Percentiles rank a stretch among this genome's conserved stretches.
Conservation (phyloP, 2,329 filamentous ascomycete species). For the Diaporthe sp. region DNA sequence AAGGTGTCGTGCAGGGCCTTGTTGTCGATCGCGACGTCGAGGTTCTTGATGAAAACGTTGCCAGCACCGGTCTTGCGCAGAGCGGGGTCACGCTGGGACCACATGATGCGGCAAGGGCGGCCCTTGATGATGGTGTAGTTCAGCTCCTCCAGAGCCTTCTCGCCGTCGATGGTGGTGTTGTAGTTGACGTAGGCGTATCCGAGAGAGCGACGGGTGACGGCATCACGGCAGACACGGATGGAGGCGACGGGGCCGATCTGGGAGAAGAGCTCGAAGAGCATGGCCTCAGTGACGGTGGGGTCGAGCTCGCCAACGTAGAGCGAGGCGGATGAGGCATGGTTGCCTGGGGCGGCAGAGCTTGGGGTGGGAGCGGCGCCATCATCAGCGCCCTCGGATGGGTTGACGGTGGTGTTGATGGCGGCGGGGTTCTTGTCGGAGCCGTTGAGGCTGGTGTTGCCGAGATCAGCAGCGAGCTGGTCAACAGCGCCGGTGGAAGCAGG, state of each 20-base stretch:
- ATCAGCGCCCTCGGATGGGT: constrained; percentile 62
- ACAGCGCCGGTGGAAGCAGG: constrained; percentile 72
- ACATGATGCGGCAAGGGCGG: constrained; percentile 99
- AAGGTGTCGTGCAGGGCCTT: constrained; percentile 99
- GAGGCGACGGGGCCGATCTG: constrained; percentile 99
- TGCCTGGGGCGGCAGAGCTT: constrained; percentile 79
- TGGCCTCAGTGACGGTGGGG: constrained; percentile 96
- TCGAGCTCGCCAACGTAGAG: constrained; percentile 99
- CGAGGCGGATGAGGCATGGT: constrained; percentile 95
- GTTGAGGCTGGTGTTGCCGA: constrained; percentile 79
- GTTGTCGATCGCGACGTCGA: constrained; percentile 99
- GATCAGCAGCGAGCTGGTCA: constrained; percentile 86
- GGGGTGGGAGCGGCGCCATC: constrained; percentile 79
- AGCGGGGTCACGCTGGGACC: constrained; percentile 99
- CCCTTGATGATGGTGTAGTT: constrained; percentile 99
- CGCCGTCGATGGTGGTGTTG: constrained; percentile 95
- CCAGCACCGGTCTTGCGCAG: constrained; percentile 99
- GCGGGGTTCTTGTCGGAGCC: constrained; percentile 75
- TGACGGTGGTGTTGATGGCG: constrained; percentile 79
- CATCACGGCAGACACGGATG: constrained; percentile 99
- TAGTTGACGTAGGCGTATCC: constrained; percentile 99
- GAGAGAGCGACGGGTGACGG: constrained; percentile 97
- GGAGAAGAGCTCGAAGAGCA: constrained; percentile 99
- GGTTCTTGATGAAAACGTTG: constrained; percentile 99
- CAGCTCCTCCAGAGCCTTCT: constrained; percentile 98